A percentile compares a stretch with the other conserved stretches of the same genome.
phyloP scores from a whole-genome alignment of 495 filamentous ascomycete species.

The Cenococcum geophilum region DNA sequence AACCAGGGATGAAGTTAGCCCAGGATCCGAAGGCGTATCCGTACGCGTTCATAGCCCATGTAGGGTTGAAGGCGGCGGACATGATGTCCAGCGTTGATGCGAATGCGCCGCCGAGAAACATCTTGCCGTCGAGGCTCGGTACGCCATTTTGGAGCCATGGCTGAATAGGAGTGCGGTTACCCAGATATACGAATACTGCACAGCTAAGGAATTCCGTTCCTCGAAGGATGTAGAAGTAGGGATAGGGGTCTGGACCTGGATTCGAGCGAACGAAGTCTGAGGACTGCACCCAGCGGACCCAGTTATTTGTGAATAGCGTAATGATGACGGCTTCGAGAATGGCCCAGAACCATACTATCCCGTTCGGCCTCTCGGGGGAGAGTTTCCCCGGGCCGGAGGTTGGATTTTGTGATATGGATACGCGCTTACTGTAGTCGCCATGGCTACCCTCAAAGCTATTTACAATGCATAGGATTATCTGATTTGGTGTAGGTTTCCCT shows the following conservation, averaged over 20 bases:
- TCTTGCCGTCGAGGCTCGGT: background rate
- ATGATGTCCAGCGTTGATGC: constrained; percentile 1
- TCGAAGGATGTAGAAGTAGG: background rate
- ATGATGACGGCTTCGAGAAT: background rate
- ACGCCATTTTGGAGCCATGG: background rate
- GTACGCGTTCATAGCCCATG: background rate
- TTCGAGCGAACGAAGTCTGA: constrained; percentile 1
- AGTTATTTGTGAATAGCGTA: background rate
- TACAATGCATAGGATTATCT: background rate
- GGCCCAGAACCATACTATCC: background rate
- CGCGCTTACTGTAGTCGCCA: too few species aligned
- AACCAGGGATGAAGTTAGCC: background rate
- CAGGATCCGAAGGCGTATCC: background rate
- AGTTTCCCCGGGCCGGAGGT: too few species aligned
- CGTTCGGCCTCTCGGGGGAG: too few species aligned
- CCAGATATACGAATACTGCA: background rate
- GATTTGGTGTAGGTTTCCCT: background rate
- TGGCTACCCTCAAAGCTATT: too few species aligned
- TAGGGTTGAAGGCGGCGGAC: background rate
- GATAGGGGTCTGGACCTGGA: constrained; percentile 1
- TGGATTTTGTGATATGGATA: too few species aligned
- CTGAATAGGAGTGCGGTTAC: background rate
- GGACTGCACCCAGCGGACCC: background rate
- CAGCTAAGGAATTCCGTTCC: background rate
- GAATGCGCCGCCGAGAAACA: background rate